Evolutionary conservation across 345 rosid genomes (phyloP), one percentile per base, ranked within the genome.

Genomic region (Schrenkiella parvula): DNA sequence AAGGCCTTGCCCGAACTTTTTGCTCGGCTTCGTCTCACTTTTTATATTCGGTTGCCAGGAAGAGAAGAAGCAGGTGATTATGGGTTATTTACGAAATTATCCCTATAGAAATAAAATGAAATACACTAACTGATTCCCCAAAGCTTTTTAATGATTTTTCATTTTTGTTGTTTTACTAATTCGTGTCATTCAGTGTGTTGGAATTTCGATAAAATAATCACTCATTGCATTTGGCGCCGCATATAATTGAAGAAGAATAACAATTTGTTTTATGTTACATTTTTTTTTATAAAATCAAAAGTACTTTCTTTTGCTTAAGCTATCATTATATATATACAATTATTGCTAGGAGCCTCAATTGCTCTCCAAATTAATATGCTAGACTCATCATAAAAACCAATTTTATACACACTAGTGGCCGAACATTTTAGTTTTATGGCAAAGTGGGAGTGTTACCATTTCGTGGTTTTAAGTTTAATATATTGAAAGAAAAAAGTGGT

Each of bases 1-100:
- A n/a, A n/a, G 64, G 72, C 68, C 72, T 64, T 70, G 68, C 77
- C 76, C 75, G 9, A 19, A 8, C 15, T 23, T 26, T 13, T 22
- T 14, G 6, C 13, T 46, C 8, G 8, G 58, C 34, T 38, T 21
- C 39, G 61, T 70, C 18, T 76, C 31, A 2, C 7, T 21, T 43
- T n/a, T 70, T 75, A 75, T 75, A 75, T 43, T 14, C 15, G 56
- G 62, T 25, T 53, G 59, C 7, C 21, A 17, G 14, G 17, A 17
- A 7, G 56, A 9, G 43, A 4, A 35, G 34, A 9, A 32, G 35
- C 7, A 29, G 35, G 2, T 34, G 11, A 21, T 34, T 31, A 1
- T 31, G 13, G 0, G 3, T 0, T 58, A 31, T 29, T 73, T 59
- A 68, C 79, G 34, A 52, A 1, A 4, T 1, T 60, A 0, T 31